These are phyloP conservation scores for Phytophthora hibernalis DNA, from an alignment of 352 stramenopile genomes.

Conservation along the genomic window DNA sequence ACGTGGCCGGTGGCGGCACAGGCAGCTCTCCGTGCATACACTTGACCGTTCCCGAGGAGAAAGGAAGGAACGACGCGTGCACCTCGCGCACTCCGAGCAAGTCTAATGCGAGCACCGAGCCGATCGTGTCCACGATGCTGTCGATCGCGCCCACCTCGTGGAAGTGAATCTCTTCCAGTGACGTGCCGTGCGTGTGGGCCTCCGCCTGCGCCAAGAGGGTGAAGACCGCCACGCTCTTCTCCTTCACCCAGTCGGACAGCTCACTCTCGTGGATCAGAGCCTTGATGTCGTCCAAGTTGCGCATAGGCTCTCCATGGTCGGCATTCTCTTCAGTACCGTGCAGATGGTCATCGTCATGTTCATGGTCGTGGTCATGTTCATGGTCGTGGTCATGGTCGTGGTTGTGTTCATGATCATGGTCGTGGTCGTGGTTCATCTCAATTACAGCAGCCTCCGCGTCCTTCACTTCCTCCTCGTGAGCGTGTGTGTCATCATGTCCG, in stretches of 20 bases:
- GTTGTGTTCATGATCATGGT: too few relatives aligned
- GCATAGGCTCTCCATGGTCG: conserved; percentile 72
- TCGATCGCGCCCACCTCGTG: conserved; percentile 98
- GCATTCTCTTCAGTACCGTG: conserved; percentile 32
- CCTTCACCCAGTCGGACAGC: conserved; percentile 90
- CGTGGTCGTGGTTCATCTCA: conserved; percentile 34
- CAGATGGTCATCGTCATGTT: conserved; percentile 50
- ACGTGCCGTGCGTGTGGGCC: conserved; percentile 93
- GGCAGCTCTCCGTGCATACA: conserved; percentile 96
- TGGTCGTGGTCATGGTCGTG: conserved; percentile 41
- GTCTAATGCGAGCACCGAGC: conserved; percentile 94
- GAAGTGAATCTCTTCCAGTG: conserved; percentile 95
- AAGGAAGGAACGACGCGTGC: conserved; percentile 83
- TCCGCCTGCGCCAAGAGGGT: conserved; percentile 93
- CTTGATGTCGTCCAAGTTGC: conserved; percentile 93
- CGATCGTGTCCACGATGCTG: conserved; percentile 97
- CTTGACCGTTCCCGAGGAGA: conserved; percentile 94
- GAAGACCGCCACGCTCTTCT: conserved; percentile 92
- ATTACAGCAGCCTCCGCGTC: conserved; percentile 10
- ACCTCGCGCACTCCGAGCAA: conserved; percentile 91
- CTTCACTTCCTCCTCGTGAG: conserved; percentile 10
- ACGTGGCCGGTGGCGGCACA: conserved; percentile 95
- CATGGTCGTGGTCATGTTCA: conserved; percentile 38
- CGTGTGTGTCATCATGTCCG: conserved; percentile 32
- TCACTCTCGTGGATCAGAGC: conserved; percentile 81